Conservation (phyloP, 345 rosid genomes). For the Abelmoschus esculentus region DNA sequence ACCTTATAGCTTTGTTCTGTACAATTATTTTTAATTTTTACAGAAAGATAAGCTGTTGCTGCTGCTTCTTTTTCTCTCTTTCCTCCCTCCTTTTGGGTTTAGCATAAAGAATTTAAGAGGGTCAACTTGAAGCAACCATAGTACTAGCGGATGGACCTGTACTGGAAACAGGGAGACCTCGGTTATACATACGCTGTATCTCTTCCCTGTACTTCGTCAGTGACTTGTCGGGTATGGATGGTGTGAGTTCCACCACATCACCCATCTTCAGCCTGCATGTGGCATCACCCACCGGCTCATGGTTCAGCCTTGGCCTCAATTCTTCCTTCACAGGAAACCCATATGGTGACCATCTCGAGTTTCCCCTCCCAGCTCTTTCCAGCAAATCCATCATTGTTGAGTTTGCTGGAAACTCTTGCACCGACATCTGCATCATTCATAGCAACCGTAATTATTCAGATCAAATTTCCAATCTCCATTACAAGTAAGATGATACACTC, state of each 20-base stretch:
- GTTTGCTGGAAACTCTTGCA: constrained; percentile 75
- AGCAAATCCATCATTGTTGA: constrained; percentile 68
- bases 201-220: constrained; percentile 82
- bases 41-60: constrained; percentile 23
- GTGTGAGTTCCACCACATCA: constrained; percentile 89
- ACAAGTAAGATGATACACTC: not conserved
- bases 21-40: constrained; percentile 24
- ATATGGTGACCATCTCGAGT: constrained; percentile 58
- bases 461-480: not conserved
- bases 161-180: constrained; percentile 33
- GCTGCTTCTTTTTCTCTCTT: not conserved
- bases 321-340: constrained; percentile 76
- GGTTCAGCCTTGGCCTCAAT: constrained; percentile 75
- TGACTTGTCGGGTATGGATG: constrained; percentile 75
- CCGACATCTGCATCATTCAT: constrained; percentile 71
- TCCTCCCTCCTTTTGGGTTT: too few species aligned
- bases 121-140: constrained; percentile 49
- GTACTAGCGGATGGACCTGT: constrained; percentile 25
- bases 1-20: constrained; percentile 25
- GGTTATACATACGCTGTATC: constrained; percentile 88
- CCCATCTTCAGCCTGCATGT: constrained; percentile 80
- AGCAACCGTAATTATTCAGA: constrained; percentile 2
- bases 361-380: constrained; percentile 64
- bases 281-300: constrained; percentile 54
- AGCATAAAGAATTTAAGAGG: not conserved